Conservation (phyloP, 257 asterid genomes). For the Anisodus tanguticus region DNA sequence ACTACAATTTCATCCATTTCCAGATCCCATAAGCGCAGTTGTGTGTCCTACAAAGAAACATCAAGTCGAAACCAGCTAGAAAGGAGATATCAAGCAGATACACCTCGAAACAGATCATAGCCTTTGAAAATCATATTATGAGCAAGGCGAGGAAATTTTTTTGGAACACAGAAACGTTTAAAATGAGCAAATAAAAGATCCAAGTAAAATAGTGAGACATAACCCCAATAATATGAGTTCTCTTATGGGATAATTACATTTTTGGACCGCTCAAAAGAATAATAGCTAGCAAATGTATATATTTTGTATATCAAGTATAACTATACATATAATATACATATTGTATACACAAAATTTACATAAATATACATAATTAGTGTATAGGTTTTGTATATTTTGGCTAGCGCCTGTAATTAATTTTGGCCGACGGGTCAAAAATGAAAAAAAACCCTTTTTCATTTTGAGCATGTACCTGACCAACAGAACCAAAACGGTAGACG, state of each 20-base stretch:
- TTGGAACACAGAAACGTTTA: neutral
- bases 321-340: no score
- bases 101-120: neutral
- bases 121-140: neutral
- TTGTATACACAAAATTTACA: no score
- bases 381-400: no score
- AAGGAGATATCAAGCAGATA: neutral
- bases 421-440: no score
- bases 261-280: no score
- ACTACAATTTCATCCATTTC: conserved; percentile 98
- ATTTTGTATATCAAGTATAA: no score
- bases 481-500: conserved; percentile 97
- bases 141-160: neutral
- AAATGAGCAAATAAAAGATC: neutral
- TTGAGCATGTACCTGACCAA: conserved; percentile 81
- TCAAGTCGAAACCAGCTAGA: neutral
- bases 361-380: no score
- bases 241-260: no score
- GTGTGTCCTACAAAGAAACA: conserved; percentile 67
- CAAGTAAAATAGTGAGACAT: neutral
- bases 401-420: no score
- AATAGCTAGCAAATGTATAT: no score
- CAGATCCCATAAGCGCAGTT: conserved; percentile 92
- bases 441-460: neutral
- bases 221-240: neutral